These are phyloP conservation scores for Penicillium brasilianum DNA, from an alignment of 2,329 filamentous ascomycete genomes.

Conservation along the genomic window DNA sequence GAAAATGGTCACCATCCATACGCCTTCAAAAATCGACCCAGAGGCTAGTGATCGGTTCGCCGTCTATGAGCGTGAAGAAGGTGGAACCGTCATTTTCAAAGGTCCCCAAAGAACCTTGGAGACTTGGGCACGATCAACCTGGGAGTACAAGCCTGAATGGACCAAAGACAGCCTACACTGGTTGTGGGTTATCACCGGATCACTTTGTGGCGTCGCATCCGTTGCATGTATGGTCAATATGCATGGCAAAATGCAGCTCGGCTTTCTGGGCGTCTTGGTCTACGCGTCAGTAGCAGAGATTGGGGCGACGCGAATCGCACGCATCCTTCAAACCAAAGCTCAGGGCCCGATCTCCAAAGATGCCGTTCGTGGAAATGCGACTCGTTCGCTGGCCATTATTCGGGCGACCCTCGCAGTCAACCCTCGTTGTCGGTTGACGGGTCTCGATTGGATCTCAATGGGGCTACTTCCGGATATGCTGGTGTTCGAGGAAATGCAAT, in stretches of 20 bases:
- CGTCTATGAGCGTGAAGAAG: conserved; percentile 39
- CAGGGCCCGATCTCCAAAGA: conserved; percentile 17
- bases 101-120: conserved; percentile 36
- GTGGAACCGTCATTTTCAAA: conserved; percentile 42
- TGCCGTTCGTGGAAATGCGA: conserved; percentile 18
- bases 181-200: conserved; percentile 36
- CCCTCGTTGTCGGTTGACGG: conserved; percentile 23
- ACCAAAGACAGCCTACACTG: conserved; percentile 34
- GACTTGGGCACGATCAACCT: conserved; percentile 37
- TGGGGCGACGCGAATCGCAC: conserved; percentile 33
- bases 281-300: conserved; percentile 39
- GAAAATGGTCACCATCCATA: conserved; percentile 30
- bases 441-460: conserved; percentile 32
- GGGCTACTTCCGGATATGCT: conserved; percentile 27
- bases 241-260: conserved; percentile 38
- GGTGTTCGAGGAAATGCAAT: conserved; percentile 32
- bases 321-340: conserved; percentile 29
- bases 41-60: conserved; percentile 19
- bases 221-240: conserved; percentile 46
- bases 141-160: conserved; percentile 32
- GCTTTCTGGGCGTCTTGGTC: conserved; percentile 34
- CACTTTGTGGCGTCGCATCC: conserved; percentile 34
- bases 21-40: conserved; percentile 9
- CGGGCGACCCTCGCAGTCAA: conserved; percentile 28
- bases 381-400: conserved; percentile 26